Percentiles rank a stretch among this genome's conserved stretches.
Conservation (phyloP, 495 filamentous ascomycete genomes). For the Cercophora newfieldiana region DNA sequence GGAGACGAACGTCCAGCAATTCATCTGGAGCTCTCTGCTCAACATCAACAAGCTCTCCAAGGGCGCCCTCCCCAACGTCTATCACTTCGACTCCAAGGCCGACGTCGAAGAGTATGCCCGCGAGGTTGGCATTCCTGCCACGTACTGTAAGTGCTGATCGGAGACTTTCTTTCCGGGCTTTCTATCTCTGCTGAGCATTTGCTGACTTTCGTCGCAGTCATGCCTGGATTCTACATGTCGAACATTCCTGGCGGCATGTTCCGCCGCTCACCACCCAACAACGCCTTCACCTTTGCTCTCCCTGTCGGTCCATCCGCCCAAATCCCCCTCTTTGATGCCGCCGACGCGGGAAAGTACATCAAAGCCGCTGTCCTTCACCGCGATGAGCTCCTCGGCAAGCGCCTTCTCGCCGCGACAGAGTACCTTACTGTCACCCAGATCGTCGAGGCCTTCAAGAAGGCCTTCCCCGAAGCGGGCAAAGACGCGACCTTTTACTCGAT, state of each 20-base stretch:
- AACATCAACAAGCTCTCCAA: conserved; percentile 42
- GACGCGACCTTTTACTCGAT: conserved; percentile 45
- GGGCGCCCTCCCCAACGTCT: conserved; percentile 51
- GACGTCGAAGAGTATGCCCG: conserved; percentile 59
- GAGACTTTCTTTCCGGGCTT: too few relatives aligned
- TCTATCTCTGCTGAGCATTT: too few relatives aligned
- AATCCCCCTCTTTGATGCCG: conserved; percentile 57
- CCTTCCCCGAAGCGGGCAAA: conserved; percentile 51
- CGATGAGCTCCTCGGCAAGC: conserved; percentile 42
- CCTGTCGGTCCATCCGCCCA: conserved; percentile 41
- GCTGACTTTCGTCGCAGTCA: too few relatives aligned
- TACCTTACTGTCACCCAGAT: conserved; percentile 52
- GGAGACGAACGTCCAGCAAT: conserved; percentile 43
- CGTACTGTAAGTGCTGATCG: too few relatives aligned
- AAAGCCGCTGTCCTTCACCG: conserved; percentile 48
- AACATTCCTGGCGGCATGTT: conserved; percentile 42
- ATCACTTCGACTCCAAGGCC: conserved; percentile 65
- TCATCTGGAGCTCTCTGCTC: conserved; percentile 48
- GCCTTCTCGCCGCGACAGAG: conserved; percentile 45
- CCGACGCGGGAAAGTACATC: conserved; percentile 59
- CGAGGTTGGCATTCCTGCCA: conserved; percentile 46
- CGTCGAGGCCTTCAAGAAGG: conserved; percentile 49
- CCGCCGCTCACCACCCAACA: conserved; percentile 30
- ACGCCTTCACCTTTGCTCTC: conserved; percentile 35
- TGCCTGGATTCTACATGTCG: conserved; percentile 61